Evolutionary conservation across 352 stramenopile genomes (phyloP), one percentile per base, ranked within the genome.

Genomic region (Thalassiosira sp.): DNA sequence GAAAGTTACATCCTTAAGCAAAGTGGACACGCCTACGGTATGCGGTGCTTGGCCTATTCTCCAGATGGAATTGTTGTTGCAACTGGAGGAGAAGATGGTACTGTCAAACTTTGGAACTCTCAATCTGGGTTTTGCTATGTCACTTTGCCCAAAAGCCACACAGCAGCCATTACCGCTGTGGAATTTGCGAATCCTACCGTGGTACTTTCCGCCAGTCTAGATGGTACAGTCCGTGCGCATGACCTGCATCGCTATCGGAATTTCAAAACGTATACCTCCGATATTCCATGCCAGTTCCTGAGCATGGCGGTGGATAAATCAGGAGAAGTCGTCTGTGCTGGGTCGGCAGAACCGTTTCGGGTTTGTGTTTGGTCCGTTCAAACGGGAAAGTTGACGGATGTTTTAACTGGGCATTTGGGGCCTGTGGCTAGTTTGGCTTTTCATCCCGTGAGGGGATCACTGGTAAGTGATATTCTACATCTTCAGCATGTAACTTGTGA

Each of bases 1-100:
- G 97, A 99, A 91, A 98, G 96, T 18, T 99, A 99, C 72, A 95
- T 99, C 46, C 88, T 99, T 10, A 99, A 99, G 85, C 97, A 99
- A 85, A 96, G 98, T 72, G 97, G 97, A 49, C 97, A 99, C 89
- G 97, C 97, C 58, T 98, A 99, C 77, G 96, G 97, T 68, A 93
- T 99, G 70, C 98, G 97, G 72, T 89, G 76, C 46, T 93, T 98
- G 43, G 97, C 97, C 40, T 99, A 98, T 85, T 98, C 95, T 15
- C 96, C 96, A 0, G 97, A 99, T 72, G 97, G 97, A 20, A 91
- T 96, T 7, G 85, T 98, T 10, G 85, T 99, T 37, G 97, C 95
- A 28, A 99, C 97, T 1, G 97, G 97, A 28, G 97, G 96, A 20
- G 97, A 99, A 80, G 97, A 99, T 88, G 95, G 95, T 16, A 99